Base-by-base conservation (phyloP, 2,329 filamentous ascomycete genomes). In the Penicillium paneum region DNA sequence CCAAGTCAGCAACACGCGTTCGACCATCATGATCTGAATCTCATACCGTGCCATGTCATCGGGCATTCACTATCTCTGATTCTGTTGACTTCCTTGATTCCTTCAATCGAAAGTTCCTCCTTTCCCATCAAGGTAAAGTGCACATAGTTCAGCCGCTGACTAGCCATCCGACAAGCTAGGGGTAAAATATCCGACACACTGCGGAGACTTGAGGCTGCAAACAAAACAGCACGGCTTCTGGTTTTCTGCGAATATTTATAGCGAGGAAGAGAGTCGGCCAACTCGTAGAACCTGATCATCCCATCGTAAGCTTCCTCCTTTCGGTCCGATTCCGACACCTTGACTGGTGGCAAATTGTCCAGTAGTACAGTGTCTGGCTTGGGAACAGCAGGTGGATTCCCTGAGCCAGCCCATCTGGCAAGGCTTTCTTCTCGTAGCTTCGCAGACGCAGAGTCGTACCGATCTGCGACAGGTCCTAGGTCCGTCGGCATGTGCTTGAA, bases 141-240 rank as follows among this genome's bases (percentile, higher is more conserved):
- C 8, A 97, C 91, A 58, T 85, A 81, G 66, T 85, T 96, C 55
- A 82, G 79, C 52, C 82, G 79, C 71, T 85, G 81, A 21, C 72
- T 71, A 7, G 86, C 86, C 92, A 97, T 97, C 64, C 90, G 83
- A 71, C 94, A 97, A 6, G 92, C 90, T 67, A 96, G 78, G 0
- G 91, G 91, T 31, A 96, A 76, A 49, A 97, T 71, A 31, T 82
- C 81, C 0, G 89, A 82, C 15, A 86, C 84, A 67, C 90, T 94
- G 69, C 83, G 83, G 47, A 95, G 74, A 57, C 81, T 91, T 0
- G 89, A 86, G 3, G 89, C 86, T 5, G 86, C 87, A 68, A 96
- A 96, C 3, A 97, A 72, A 15, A 96, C 81, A 24, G 61, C 60
- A 46, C 49, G 59, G 65, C 91, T 91, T 47, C 82, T 82, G 66